Conservation (phyloP, 2,329 filamentous ascomycete genomes). For the Biscogniauxia marginata region DNA sequence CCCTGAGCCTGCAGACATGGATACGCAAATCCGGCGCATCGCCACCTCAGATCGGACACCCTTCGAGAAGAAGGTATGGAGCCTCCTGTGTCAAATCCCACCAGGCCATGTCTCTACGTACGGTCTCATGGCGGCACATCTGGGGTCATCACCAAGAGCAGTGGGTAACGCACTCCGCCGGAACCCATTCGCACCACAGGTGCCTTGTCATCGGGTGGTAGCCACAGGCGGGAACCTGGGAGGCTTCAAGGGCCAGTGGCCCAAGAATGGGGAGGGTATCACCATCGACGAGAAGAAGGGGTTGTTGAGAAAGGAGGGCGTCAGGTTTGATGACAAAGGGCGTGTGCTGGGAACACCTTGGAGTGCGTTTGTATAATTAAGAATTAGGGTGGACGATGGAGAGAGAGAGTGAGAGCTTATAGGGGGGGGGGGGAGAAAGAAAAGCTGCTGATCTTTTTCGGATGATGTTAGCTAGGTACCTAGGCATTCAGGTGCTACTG, state of each 20-base stretch:
- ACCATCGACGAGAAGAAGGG: constrained; percentile 64
- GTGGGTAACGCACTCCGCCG: constrained; percentile 53
- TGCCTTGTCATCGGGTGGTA: constrained; percentile 77
- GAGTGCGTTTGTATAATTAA: constrained; percentile 36
- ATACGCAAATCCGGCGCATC: constrained; percentile 44
- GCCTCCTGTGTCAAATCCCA: constrained; percentile 74
- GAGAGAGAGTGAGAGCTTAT: neutral
- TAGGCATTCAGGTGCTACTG: too few relatives aligned
- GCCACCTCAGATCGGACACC: constrained; percentile 44
- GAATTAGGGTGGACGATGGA: neutral
- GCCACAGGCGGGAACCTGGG: constrained; percentile 70
- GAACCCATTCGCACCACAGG: constrained; percentile 78
- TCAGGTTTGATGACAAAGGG: constrained; percentile 60
- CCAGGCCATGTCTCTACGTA: constrained; percentile 75
- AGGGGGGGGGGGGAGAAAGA: too few relatives aligned
- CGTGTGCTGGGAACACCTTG: constrained; percentile 60
- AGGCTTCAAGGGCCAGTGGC: constrained; percentile 68
- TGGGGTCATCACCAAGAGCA: constrained; percentile 40
- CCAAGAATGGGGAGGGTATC: constrained; percentile 58
- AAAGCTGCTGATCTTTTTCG: too few relatives aligned
- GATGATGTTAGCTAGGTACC: too few relatives aligned
- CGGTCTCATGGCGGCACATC: constrained; percentile 60
- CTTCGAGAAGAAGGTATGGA: constrained; percentile 66
- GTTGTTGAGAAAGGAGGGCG: constrained; percentile 62
- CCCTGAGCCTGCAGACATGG: constrained; percentile 30